These are phyloP conservation scores for Fistulifera solaris DNA, from an alignment of 108 stramenopile species.

Conservation along the genomic window DNA sequence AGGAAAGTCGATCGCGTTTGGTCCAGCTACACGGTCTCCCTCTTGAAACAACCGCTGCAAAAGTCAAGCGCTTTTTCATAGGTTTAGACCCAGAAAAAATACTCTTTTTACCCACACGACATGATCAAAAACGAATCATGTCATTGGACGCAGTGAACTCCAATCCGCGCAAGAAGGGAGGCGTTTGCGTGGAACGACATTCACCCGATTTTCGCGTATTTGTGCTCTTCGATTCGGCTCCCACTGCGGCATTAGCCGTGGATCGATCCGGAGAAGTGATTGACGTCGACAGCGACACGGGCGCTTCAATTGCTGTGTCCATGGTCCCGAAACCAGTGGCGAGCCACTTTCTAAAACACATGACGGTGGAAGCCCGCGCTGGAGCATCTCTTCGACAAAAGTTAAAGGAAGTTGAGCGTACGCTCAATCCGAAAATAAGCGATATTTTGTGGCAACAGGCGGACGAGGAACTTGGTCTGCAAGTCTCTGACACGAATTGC, in stretches of 20 bases:
- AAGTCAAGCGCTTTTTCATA: conserved; percentile 58
- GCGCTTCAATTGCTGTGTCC: conserved; percentile 1
- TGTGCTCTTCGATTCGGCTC: conserved; percentile 45
- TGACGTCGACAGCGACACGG: not conserved
- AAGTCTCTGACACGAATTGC: not conserved
- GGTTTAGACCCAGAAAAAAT: conserved; percentile 49
- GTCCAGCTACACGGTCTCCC: conserved; percentile 68
- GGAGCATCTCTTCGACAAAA: not conserved
- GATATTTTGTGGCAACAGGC: not conserved
- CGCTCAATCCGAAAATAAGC: not conserved
- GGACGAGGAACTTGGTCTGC: not conserved
- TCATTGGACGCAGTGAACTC: conserved; percentile 36
- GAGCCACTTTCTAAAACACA: not conserved
- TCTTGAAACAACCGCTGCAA: conserved; percentile 30
- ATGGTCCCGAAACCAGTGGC: not conserved
- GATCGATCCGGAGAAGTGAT: conserved; percentile 54
- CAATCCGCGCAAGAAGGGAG: conserved; percentile 1
- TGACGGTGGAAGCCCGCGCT: not conserved
- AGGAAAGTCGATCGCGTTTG: conserved; percentile 43
- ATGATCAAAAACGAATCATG: conserved; percentile 2
- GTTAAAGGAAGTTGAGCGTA: not conserved
- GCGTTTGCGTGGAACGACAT: conserved; percentile 11
- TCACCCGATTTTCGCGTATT: conserved; percentile 31
- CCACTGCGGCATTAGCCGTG: conserved; percentile 47
- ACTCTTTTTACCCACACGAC: conserved; percentile 30